These are phyloP conservation scores for Chondrus crispus DNA, from an alignment of 23 red algal species.

Conservation along the genomic window DNA sequence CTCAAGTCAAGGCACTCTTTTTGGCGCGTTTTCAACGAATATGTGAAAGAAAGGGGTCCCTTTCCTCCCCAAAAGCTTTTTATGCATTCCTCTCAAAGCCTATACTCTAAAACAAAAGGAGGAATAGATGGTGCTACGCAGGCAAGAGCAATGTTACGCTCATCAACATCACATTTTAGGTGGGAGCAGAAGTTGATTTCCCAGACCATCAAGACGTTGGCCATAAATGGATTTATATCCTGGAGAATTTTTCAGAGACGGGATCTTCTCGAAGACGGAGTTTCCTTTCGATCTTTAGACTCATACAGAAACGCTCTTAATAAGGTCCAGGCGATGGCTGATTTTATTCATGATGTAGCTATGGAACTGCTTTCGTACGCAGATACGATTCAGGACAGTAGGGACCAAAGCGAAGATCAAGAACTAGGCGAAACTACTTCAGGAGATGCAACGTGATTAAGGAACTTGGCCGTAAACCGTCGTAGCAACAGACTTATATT, in stretches of 20 bases:
- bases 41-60: not conserved
- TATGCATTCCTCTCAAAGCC: not conserved
- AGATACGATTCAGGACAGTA: too few relatives aligned
- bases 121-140: not conserved
- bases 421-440: too few relatives aligned
- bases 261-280: not conserved
- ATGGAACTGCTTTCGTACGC: not conserved
- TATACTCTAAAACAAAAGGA: slow-evolving; percentile 4
- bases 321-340: not conserved
- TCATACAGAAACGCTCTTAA: not conserved
- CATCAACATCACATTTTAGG: not conserved
- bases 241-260: not conserved
- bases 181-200: slow-evolving; percentile 10
- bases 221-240: not conserved
- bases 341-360: not conserved
- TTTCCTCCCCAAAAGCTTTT: not conserved
- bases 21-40: not conserved
- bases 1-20: too few relatives aligned
- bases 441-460: too few relatives aligned
- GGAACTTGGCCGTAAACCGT: too few relatives aligned
- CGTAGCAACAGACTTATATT: too few relatives aligned
- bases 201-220: slow-evolving; percentile 9
- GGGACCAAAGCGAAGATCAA: too few relatives aligned
- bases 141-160: not conserved
- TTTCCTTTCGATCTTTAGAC: not conserved